Base-by-base conservation (phyloP, 192 early-diverging fungal genomes). In the Podila epigama region DNA sequence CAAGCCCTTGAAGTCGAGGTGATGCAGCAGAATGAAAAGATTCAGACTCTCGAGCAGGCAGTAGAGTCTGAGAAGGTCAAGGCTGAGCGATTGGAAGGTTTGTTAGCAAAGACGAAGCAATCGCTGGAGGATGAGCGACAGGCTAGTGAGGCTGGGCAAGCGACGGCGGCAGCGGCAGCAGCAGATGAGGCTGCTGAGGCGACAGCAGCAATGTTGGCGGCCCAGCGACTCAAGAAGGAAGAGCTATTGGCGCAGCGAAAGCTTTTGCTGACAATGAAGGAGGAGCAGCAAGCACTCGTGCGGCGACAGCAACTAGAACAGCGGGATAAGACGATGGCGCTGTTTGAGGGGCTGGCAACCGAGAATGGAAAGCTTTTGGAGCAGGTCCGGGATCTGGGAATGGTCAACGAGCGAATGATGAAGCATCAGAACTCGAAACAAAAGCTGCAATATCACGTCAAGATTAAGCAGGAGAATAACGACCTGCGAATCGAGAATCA, bases 381-480 rank as follows among this genome's bases (percentile, higher is more conserved):
- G 55, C 73, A 77, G 41, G 73, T 77, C 3, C 73, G 66, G 5
- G 66, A 68, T 44, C 48, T 77, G 10, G 73, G 66, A 55, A 48
- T 63, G 55, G 73, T 77, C 28, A 77, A 68, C 27, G 73, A 68
- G 50, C 67, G 39, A 32, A 77, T 81, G 37, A 64, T 81, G 71
- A 72, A 71, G 58, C 79, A 81, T 37, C 70, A 81, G 63, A 81
- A 81, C 34, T 66, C 56, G 18, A 68, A 73, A 36, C 79, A 81
- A 32, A 81, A 81, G 54, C 70, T 81, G 0, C 79, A 81, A 51
- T 81, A 81, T 9, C 79, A 81, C 27, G 79, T 81, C 50, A 81
- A 81, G 67, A 81, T 81, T 52, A 81, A 81, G 34, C 79, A 81
- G 57, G 70, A 81, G 42, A 81, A 81, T 52, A 81, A 81, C 31